phyloP scores from a whole-genome alignment of 208 protist genomes.

The Ichthyophonus hoferi region DNA sequence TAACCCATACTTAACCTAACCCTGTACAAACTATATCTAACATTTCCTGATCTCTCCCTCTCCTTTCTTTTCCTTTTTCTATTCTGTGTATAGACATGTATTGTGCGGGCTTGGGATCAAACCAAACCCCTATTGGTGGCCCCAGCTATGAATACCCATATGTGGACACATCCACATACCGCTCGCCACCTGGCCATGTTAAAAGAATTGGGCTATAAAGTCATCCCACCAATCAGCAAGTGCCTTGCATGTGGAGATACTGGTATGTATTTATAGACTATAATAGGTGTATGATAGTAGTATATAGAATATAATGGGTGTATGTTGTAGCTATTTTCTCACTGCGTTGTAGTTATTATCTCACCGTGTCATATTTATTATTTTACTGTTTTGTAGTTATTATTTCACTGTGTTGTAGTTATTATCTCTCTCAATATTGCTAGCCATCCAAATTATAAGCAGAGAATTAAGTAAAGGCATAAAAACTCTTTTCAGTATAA shows the following conservation, averaged over 20 bases:
- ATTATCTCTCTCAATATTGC: no score
- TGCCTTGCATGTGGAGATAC: slow-evolving; percentile 84
- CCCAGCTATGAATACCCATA: slow-evolving; percentile 96
- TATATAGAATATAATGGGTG: no score
- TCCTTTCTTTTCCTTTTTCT: not conserved
- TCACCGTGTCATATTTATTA: no score
- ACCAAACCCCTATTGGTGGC: slow-evolving; percentile 78
- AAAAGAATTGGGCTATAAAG: slow-evolving; percentile 23
- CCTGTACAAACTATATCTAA: not conserved
- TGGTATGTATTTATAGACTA: no score
- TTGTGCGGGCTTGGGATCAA: slow-evolving; percentile 86
- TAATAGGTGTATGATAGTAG: no score
- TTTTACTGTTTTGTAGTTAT: no score
- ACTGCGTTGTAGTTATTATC: no score
- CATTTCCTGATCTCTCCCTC: not conserved
- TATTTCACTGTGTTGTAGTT: no score
- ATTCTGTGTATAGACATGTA: slow-evolving; percentile 78
- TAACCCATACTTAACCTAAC: slow-evolving; percentile 51
- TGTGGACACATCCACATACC: slow-evolving; percentile 91
- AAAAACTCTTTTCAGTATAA: no score
- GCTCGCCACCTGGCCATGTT: slow-evolving; percentile 63
- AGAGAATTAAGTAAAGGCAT: no score
- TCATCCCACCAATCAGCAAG: slow-evolving; percentile 82
- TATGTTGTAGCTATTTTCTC: no score
- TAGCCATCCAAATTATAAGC: no score